Base-by-base conservation (phyloP, 352 stramenopile species). In the Phytopythium kandeliae region DNA sequence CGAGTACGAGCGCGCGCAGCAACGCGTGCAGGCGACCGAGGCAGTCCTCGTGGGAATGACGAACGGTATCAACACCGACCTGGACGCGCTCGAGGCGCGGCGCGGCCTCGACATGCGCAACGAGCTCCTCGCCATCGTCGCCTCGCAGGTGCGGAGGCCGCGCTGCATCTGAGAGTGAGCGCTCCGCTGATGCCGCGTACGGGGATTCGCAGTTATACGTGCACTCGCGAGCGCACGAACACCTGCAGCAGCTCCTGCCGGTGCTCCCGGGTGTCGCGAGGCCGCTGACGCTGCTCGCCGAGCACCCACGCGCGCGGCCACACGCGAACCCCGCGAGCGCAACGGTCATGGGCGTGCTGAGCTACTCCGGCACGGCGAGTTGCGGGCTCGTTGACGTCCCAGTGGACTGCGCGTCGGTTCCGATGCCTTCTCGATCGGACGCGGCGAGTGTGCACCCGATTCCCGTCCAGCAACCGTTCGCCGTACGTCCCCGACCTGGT, bases 211-310 rank as follows among this genome's bases (percentile, higher is more conserved):
- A 82, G 78, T 58, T 89, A 37, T 92, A 85, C 43, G 56, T 83
- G 40, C 74, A 89, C 50, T 66, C 67, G 34, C 74, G 76, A 2
- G 66, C 75, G 3, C 71, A 79, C 12, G 75, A 89, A 31, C 78
- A 89, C 57, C 75, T 86, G 22, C 70, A 92, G 58, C 80, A 92
- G 62, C 62, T 92, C 11, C 57, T 89, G 33, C 80, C 80, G 19
- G 49, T 92, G 26, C 52, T 92, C 8, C 80, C 80, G 9, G 80
- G 80, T 2, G 59, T 86, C 34, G 78, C 76, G 12, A 72, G 69
- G 35, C 80, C 80, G 19, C 53, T 92, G 41, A 60, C 65, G 25
- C 43, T 88, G 28, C 57, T 92, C 17, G 63, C 63, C 10, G 75
- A 86, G 63, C 74, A 78, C 44, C 55, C 80, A 19, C 74, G 74